Evolutionary conservation across 305 asterid species (phyloP).

Genomic region (Fraxinus dipetala): DNA sequence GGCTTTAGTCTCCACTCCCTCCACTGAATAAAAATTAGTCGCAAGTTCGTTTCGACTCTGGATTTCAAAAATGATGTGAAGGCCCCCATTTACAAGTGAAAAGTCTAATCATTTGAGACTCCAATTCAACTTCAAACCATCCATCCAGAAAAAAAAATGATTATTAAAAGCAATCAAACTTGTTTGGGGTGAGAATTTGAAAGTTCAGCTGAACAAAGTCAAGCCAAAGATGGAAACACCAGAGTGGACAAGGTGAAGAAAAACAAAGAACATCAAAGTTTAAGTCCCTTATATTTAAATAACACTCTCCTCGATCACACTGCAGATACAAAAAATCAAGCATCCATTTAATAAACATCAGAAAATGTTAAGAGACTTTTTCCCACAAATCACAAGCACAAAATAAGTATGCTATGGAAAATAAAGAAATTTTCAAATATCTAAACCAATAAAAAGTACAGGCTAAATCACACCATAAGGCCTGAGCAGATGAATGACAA

Average conservation of each 20-base stretch:
- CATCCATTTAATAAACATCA: background rate
- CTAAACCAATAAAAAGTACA: background rate
- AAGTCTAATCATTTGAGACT: background rate
- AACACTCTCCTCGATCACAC: background rate
- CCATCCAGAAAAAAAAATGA: slow-evolving; percentile 13
- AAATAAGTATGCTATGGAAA: background rate
- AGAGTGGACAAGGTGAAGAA: background rate
- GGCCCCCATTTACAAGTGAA: background rate
- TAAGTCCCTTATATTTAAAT: background rate
- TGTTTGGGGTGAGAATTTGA: background rate
- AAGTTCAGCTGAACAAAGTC: background rate
- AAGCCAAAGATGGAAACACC: background rate
- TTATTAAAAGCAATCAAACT: slow-evolving; percentile 16
- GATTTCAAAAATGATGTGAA: slow-evolving; percentile 9
- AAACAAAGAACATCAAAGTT: slow-evolving; percentile 7
- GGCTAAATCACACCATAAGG: background rate
- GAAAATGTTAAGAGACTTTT: background rate
- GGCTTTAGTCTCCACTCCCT: background rate
- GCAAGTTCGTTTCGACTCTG: background rate
- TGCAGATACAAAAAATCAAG: background rate
- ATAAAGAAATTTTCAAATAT: background rate
- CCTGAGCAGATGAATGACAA: background rate
- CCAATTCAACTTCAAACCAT: background rate
- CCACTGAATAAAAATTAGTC: background rate
- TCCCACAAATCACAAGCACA: background rate